Conservation (phyloP, 257 asterid genomes). For the Solanum piurae region DNA sequence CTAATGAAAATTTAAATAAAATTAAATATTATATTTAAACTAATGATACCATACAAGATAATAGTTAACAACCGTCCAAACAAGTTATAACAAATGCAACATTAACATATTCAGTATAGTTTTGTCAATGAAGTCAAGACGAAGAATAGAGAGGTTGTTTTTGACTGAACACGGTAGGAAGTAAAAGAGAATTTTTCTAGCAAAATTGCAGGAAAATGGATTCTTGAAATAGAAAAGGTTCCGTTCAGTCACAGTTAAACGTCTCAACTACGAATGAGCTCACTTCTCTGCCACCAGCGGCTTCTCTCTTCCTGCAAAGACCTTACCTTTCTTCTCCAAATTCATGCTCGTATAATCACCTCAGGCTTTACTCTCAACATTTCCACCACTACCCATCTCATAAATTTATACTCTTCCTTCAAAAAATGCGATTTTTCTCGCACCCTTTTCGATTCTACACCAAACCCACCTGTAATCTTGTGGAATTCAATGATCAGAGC, state of each 20-base stretch:
- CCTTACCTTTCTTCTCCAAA: slow-evolving; percentile 11
- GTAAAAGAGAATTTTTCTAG: background rate
- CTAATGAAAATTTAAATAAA: too few species aligned
- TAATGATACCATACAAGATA: background rate
- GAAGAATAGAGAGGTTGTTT: too few species aligned
- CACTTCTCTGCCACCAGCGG: background rate
- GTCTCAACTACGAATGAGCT: background rate
- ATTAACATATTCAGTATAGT: too few species aligned
- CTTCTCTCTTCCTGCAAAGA: slow-evolving; percentile 18
- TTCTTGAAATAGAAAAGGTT: background rate
- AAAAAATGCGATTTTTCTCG: slow-evolving; percentile 21
- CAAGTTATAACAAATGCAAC: background rate
- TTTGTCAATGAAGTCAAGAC: too few species aligned
- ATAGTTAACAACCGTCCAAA: background rate
- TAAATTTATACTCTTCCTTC: slow-evolving; percentile 25
- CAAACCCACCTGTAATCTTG: slow-evolving; percentile 10
- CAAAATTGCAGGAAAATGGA: background rate
- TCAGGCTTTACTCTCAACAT: slow-evolving; percentile 4
- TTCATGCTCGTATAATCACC: slow-evolving; percentile 22
- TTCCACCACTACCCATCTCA: slow-evolving; percentile 15
- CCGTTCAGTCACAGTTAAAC: background rate
- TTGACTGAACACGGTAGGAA: too few species aligned
- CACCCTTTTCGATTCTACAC: slow-evolving; percentile 10
- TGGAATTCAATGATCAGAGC: slow-evolving; percentile 32
- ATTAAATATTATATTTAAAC: too few species aligned